Evolutionary conservation across 2,329 filamentous ascomycete species (phyloP).

Genomic region (Alternaria solani): DNA sequence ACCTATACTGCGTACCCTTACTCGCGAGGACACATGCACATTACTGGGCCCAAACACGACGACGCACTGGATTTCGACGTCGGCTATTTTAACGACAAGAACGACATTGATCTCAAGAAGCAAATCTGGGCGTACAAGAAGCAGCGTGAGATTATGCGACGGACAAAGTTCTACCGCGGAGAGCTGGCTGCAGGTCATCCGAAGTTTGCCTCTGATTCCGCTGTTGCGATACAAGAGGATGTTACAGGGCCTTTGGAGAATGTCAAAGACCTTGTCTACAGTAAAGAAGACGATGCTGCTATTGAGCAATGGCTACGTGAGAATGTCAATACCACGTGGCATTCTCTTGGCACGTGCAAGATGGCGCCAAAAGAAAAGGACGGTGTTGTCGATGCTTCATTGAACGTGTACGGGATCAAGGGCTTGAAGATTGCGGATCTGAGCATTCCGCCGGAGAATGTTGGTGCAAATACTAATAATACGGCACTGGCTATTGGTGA

Average conservation of each 20-base stretch:
- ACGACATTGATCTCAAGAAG: constrained; percentile 66
- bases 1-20: constrained; percentile 68
- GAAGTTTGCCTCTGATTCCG: constrained; percentile 31
- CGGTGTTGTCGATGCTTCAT: constrained; percentile 37
- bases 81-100: constrained; percentile 63
- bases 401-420: constrained; percentile 41
- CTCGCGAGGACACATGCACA: constrained; percentile 69
- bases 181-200: constrained; percentile 41
- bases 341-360: constrained; percentile 44
- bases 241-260: constrained; percentile 17
- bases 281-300: constrained; percentile 44
- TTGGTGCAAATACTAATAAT: constrained; percentile 58
- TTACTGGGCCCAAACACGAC: constrained; percentile 56
- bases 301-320: constrained; percentile 54
- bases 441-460: constrained; percentile 52
- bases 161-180: constrained; percentile 60
- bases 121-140: constrained; percentile 72
- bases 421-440: constrained; percentile 56
- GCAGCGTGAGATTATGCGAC: constrained; percentile 66
- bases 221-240: constrained; percentile 24
- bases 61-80: constrained; percentile 64
- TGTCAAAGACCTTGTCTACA: constrained; percentile 31
- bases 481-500: constrained; percentile 53
- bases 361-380: constrained; percentile 44
- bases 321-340: constrained; percentile 44